Evolutionary conservation across 1,284 basidiomycete genomes (phyloP), one percentile per base, ranked within the genome.

Genomic region (Irpex lacteus): DNA sequence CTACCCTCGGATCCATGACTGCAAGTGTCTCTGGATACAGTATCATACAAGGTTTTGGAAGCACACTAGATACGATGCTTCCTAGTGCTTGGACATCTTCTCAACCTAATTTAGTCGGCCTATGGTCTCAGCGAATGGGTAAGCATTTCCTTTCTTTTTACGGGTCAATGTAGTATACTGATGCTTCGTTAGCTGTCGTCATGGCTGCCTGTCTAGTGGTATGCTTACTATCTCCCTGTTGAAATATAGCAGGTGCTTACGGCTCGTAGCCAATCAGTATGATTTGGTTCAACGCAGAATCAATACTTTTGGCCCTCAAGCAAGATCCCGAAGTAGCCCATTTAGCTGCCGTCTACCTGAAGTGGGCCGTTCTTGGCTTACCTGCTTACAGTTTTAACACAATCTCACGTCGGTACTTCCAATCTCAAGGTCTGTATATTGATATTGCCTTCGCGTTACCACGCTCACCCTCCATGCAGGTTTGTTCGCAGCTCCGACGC

Each of bases 101-200:
- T 1, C 85, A 92, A 50, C 95, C 95, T 0, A 81, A 89, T 8
- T 82, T 94, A 1, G 95, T 98, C 32, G 95, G 95, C 3, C 81
- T 98, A 0, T 97, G 95, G 95, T 81, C 91, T 7, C 94, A 96
- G 74, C 82, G 96, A 67, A 96, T 95, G 92, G 78, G 88, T 90
- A 65, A 59, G 32, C 11, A 60, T 18, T 32, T 58, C 49, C 53
- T 26, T 13, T 18, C n/a, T 47, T 64, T 55, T 37, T 26, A 37
- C 18, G 62, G 37, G 60, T 36, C 40, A 65, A 57, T 5, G 34
- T 26, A n/a, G 7, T 15, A 53, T 26, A 19, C 50, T 53, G 50
- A 26, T 53, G 8, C 15, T 19, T 50, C 15, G n/a, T 40, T 68
- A 92, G 90, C 79, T 58, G 82, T 95, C 56, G 85, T 95, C 5